phyloP scores from a whole-genome alignment of 805 yeast species.

The Blastobotrys robertii region DNA sequence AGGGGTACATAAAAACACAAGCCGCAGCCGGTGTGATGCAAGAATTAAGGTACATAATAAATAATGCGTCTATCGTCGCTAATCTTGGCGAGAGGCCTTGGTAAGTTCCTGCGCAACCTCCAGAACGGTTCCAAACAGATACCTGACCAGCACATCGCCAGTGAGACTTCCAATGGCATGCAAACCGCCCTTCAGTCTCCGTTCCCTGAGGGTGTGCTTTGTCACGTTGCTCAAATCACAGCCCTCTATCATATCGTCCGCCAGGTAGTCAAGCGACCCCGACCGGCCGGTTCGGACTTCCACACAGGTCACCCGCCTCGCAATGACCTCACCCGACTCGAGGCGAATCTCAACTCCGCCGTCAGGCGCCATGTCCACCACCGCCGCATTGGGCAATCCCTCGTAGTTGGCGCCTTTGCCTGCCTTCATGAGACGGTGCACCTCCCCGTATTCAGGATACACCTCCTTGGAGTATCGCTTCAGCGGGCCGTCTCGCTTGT shows the following conservation, averaged over 20 bases:
- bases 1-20: too few species aligned
- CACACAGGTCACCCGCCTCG: constrained; percentile 10
- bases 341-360: constrained; percentile 12
- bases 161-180: constrained; percentile 24
- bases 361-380: constrained; percentile 8
- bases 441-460: constrained; percentile 25
- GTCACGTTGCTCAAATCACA: constrained; percentile 4
- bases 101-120: constrained; percentile 13
- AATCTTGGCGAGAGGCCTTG: too few species aligned
- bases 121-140: constrained; percentile 21
- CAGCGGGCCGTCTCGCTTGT: constrained; percentile 22
- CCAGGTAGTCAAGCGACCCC: constrained; percentile 21
- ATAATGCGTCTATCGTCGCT: constrained; percentile 23
- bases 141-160: constrained; percentile 26
- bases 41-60: too few species aligned
- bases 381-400: constrained; percentile 17
- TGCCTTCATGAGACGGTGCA: constrained; percentile 20
- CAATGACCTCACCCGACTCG: constrained; percentile 8
- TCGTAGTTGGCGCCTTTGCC: constrained; percentile 10
- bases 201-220: constrained; percentile 8
- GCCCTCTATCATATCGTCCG: constrained; percentile 8
- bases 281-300: constrained; percentile 23
- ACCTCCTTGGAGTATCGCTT: constrained; percentile 22
- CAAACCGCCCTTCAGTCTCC: constrained; percentile 14
- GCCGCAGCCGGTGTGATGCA: too few species aligned